A percentile compares a stretch with the other conserved stretches of the same genome.
phyloP scores from a whole-genome alignment of 2,329 filamentous ascomycete genomes.

The Xylariomycetidae sp. region DNA sequence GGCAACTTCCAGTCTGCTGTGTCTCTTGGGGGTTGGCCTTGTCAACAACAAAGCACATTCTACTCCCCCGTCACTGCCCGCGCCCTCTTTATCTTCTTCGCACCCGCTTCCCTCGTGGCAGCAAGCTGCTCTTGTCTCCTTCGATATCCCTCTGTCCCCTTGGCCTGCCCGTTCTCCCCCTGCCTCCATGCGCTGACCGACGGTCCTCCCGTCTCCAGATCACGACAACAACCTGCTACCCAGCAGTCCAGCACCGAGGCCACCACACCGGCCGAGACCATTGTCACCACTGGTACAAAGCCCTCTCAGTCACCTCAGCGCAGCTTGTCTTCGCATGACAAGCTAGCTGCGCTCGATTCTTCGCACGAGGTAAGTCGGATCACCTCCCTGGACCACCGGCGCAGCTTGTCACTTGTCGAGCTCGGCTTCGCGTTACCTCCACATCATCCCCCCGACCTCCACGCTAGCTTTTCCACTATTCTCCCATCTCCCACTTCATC shows the following conservation, averaged over 20 bases:
- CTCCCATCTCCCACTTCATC: constrained; percentile 11
- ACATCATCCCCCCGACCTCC: constrained; percentile 13
- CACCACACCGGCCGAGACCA: constrained; percentile 15
- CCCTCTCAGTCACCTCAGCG: constrained; percentile 6
- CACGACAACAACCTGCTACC: constrained; percentile 16
- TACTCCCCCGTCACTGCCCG: constrained; percentile 17
- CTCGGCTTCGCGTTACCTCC: constrained; percentile 19
- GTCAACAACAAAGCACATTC: constrained; percentile 25
- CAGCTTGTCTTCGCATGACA: constrained; percentile 21
- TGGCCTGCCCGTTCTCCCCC: constrained; percentile 5
- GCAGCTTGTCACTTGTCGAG: constrained; percentile 13
- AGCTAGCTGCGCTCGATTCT: constrained; percentile 13
- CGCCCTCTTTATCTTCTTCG: constrained; percentile 22
- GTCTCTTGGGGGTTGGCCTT: constrained; percentile 19
- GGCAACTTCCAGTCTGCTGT: constrained; percentile 22
- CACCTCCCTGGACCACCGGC: constrained; percentile 2
- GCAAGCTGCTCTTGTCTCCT: constrained; percentile 22
- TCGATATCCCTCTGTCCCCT: constrained; percentile 12
- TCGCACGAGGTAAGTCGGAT: constrained; percentile 18
- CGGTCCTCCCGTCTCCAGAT: constrained; percentile 16
- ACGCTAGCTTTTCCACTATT: constrained; percentile 14
- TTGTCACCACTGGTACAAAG: constrained; percentile 11
- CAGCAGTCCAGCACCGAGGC: constrained; percentile 12
- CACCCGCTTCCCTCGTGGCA: constrained; percentile 20
- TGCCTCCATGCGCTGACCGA: constrained; percentile 24